Evolutionary conservation across 2,329 filamentous ascomycete genomes (phyloP).

Genomic region (Calcarisporium arbuscula): DNA sequence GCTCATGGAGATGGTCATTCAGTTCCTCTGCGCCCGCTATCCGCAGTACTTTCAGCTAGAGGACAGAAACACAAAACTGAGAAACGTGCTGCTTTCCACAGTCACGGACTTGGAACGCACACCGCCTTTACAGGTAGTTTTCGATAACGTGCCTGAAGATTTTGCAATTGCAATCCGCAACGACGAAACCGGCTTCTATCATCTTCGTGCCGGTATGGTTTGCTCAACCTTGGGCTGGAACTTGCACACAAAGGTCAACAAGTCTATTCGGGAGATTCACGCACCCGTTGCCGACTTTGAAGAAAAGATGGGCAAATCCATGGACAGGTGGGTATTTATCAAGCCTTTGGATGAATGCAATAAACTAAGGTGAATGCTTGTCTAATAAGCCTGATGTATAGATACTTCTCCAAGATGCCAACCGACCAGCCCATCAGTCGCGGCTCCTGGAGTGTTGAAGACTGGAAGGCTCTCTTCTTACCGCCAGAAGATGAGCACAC

Average conservation of each 20-base stretch:
- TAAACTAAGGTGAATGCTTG: too few relatives aligned
- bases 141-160: constrained; percentile 78
- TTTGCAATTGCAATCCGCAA: constrained; percentile 72
- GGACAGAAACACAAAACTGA: constrained; percentile 43
- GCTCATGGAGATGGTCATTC: constrained; percentile 78
- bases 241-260: constrained; percentile 65
- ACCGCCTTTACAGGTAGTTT: constrained; percentile 61
- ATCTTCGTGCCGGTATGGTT: constrained; percentile 68
- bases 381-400: constrained; percentile 25
- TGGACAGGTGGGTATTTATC: constrained; percentile 59
- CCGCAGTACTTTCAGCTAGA: constrained; percentile 65
- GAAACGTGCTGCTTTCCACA: constrained; percentile 62
- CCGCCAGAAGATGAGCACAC: constrained; percentile 61
- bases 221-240: constrained; percentile 81
- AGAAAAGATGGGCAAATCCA: constrained; percentile 80
- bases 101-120: constrained; percentile 53
- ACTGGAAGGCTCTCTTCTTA: constrained; percentile 69
- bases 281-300: constrained; percentile 72
- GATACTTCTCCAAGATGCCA: constrained; percentile 76
- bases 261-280: constrained; percentile 66
- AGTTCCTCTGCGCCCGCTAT: constrained; percentile 74
- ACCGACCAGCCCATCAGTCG: constrained; percentile 72
- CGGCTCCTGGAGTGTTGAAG: constrained; percentile 77
- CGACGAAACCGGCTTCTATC: constrained; percentile 64
- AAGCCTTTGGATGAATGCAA: not conserved